phyloP scores from a whole-genome alignment of 2,329 filamentous ascomycete genomes.

The Pseudodiploospora longispora region DNA sequence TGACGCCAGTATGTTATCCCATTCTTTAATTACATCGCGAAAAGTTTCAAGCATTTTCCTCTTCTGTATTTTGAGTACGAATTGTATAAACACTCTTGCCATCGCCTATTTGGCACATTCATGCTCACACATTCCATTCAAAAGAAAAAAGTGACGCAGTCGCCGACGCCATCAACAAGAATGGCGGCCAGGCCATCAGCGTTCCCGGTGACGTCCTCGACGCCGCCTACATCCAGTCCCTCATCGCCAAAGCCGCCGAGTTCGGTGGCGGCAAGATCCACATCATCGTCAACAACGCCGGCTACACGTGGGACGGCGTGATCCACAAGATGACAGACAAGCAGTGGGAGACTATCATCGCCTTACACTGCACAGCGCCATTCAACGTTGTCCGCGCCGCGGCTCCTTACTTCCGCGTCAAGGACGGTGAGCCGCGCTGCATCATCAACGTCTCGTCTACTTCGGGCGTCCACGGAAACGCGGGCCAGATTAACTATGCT shows the following conservation, averaged over 20 bases:
- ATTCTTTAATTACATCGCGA: neutral
- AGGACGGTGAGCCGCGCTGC: slow-evolving; percentile 68
- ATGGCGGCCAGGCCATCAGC: slow-evolving; percentile 60
- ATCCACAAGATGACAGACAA: slow-evolving; percentile 89
- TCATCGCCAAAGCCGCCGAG: slow-evolving; percentile 68
- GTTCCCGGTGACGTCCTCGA: slow-evolving; percentile 72
- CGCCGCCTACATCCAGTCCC: slow-evolving; percentile 57
- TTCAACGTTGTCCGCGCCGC: slow-evolving; percentile 76
- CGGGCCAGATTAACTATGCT: slow-evolving; percentile 85
- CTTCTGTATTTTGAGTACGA: no score
- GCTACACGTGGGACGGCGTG: slow-evolving; percentile 88
- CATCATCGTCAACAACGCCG: slow-evolving; percentile 86
- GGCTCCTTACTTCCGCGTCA: slow-evolving; percentile 80
- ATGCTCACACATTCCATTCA: neutral
- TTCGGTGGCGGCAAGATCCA: slow-evolving; percentile 85
- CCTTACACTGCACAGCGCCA: slow-evolving; percentile 75
- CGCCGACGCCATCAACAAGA: slow-evolving; percentile 59
- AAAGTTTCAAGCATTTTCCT: no score
- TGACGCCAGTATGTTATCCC: slow-evolving; percentile 50
- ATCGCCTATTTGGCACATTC: neutral
- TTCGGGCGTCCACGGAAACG: slow-evolving; percentile 76
- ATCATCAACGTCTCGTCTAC: slow-evolving; percentile 82
- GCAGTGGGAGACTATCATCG: slow-evolving; percentile 84
- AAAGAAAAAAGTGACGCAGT: slow-evolving; percentile 61
- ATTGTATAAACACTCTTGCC: neutral